Conservation (phyloP, 2,329 filamentous ascomycete species). For the Pyrenochaeta sp. region DNA sequence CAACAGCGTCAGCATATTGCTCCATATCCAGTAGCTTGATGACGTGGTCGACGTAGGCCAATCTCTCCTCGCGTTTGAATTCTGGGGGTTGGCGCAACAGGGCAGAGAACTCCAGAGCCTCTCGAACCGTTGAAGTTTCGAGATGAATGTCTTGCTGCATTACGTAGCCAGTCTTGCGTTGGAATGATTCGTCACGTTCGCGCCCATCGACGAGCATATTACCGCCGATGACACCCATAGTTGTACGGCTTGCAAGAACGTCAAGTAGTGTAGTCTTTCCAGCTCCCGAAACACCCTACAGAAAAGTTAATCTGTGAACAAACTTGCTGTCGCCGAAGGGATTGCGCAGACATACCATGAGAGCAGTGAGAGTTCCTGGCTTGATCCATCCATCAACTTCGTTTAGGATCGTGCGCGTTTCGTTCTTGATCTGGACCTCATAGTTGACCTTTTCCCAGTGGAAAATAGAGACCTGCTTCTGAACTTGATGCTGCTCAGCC, state of each 20-base stretch:
- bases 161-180: constrained; percentile 87
- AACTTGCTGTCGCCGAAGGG: background rate
- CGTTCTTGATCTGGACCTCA: constrained; percentile 45
- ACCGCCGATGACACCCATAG: constrained; percentile 37
- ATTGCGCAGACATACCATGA: constrained; percentile 45
- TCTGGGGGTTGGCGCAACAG: constrained; percentile 30
- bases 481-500: constrained; percentile 36
- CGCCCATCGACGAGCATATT: constrained; percentile 37
- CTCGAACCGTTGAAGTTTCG: constrained; percentile 38
- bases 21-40: constrained; percentile 25
- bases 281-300: constrained; percentile 79
- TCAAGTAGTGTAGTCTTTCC: constrained; percentile 92
- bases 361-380: constrained; percentile 57
- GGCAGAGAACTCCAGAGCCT: constrained; percentile 54
- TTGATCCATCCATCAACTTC: constrained; percentile 62
- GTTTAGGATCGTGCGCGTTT: constrained; percentile 58
- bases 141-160: constrained; percentile 66
- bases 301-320: background rate
- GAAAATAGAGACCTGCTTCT: constrained; percentile 49
- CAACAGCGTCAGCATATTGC: constrained; percentile 28
- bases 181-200: constrained; percentile 74
- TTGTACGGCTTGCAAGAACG: constrained; percentile 60
- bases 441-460: constrained; percentile 40
- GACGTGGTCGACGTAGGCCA: constrained; percentile 28
- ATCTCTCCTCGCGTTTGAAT: constrained; percentile 17